These are phyloP conservation scores for Fusarium oxysporum DNA, from an alignment of 2,329 filamentous ascomycete species.

Conservation along the genomic window DNA sequence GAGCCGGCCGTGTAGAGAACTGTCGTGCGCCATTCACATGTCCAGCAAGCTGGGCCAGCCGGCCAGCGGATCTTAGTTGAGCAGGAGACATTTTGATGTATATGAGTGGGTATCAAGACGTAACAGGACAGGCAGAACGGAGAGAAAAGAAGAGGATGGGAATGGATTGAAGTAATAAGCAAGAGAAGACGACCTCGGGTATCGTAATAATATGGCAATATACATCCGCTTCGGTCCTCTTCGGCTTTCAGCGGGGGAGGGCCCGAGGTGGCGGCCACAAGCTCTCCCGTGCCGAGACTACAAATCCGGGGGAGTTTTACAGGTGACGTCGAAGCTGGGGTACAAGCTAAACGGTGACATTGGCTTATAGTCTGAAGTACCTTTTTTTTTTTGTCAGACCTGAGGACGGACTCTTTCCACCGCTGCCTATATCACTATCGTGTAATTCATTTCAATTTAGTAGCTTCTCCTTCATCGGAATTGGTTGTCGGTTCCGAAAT, in stretches of 20 bases:
- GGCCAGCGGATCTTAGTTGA: conserved; percentile 51
- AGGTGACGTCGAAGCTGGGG: conserved; percentile 28
- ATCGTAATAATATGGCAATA: conserved; percentile 15
- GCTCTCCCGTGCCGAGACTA: conserved; percentile 37
- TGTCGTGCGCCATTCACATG: conserved; percentile 57
- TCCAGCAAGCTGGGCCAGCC: conserved; percentile 52
- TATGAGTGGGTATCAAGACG: conserved; percentile 15
- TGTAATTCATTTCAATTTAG: background rate
- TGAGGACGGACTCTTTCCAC: background rate
- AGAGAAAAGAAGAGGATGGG: background rate
- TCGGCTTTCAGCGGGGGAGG: conserved; percentile 53
- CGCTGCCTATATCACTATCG: background rate
- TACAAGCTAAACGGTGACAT: conserved; percentile 5
- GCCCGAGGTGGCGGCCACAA: conserved; percentile 42
- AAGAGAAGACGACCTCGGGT: conserved; percentile 36
- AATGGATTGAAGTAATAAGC: conserved; percentile 8
- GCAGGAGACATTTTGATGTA: conserved; percentile 32
- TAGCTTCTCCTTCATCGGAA: background rate
- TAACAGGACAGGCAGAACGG: conserved; percentile 3
- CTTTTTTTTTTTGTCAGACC: too few species aligned
- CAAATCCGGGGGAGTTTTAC: conserved; percentile 29
- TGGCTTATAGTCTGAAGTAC: background rate
- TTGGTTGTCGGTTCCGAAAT: conserved; percentile 3
- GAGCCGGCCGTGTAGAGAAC: conserved; percentile 59
- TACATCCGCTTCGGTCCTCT: conserved; percentile 48